Evolutionary conservation across 495 filamentous ascomycete species (phyloP).

Genomic region (Talaromyces liani): DNA sequence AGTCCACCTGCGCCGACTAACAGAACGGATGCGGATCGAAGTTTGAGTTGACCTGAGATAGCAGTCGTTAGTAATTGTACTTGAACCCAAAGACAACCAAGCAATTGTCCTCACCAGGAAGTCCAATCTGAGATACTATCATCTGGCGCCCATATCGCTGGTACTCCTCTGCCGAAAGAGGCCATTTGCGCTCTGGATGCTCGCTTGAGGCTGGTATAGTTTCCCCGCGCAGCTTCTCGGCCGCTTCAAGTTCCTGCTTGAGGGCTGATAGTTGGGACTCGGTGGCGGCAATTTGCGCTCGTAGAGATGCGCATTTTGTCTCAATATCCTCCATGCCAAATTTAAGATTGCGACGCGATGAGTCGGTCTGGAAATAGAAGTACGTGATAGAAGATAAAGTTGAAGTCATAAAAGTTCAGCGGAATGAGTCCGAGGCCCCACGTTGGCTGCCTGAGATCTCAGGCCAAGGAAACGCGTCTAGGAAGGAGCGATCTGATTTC

Average conservation of each 20-base stretch:
- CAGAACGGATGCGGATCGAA: conserved; percentile 64
- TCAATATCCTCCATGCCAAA: conserved; percentile 13
- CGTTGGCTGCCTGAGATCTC: not conserved
- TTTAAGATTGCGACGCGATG: not conserved
- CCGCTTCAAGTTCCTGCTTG: conserved; percentile 29
- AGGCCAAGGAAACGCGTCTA: not conserved
- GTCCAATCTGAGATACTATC: conserved; percentile 78
- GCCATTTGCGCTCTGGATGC: conserved; percentile 42
- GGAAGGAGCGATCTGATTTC: not conserved
- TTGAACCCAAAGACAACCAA: not conserved
- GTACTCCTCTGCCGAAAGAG: conserved; percentile 61
- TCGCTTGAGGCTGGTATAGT: not conserved
- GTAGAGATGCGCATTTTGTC: conserved; percentile 30
- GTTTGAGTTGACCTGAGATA: conserved; percentile 62
- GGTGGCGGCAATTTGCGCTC: conserved; percentile 31
- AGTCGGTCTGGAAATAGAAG: not conserved
- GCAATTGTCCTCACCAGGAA: conserved; percentile 48
- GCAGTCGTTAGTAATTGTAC: conserved; percentile 2
- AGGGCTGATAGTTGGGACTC: conserved; percentile 29
- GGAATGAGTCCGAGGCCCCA: not conserved
- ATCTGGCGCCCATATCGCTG: conserved; percentile 86
- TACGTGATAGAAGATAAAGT: not conserved
- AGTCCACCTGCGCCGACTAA: conserved; percentile 90
- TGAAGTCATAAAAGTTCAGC: not conserved
- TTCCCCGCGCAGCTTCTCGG: conserved; percentile 7